Percentiles rank a stretch among this genome's conserved stretches.
Evolutionary conservation across 805 yeast genomes (phyloP).

Genomic region (Ogataea zsoltii): DNA sequence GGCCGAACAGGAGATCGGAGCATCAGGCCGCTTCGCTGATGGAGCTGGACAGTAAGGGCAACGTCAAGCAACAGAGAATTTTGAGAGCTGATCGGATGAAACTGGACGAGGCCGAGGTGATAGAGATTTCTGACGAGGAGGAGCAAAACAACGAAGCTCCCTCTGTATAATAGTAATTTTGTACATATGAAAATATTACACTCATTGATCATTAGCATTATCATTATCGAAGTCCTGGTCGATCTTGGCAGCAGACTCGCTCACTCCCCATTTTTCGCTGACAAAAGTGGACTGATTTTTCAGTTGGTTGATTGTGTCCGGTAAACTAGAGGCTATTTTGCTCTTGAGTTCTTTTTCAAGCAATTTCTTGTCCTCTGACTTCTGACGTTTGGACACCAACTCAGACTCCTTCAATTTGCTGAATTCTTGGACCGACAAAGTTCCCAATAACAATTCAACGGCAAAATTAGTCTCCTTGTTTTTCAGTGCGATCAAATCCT

Average conservation of each 20-base stretch:
- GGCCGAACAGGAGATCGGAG: constrained; percentile 5
- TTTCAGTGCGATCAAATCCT: constrained; percentile 33
- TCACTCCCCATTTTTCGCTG: constrained; percentile 37
- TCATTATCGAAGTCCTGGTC: constrained; percentile 29
- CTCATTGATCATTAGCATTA: not conserved
- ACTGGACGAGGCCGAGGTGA: not conserved
- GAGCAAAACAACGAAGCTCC: constrained; percentile 4
- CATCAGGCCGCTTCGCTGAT: constrained; percentile 2
- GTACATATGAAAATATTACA: not conserved
- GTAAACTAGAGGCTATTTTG: constrained; percentile 26
- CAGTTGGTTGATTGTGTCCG: constrained; percentile 29
- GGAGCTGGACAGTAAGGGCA: constrained; percentile 17
- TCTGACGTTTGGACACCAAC: constrained; percentile 30
- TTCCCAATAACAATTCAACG: constrained; percentile 19
- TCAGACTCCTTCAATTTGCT: constrained; percentile 22
- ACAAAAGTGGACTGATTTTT: constrained; percentile 28
- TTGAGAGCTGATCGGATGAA: constrained; percentile 2
- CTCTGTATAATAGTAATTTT: not conserved
- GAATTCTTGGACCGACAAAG: constrained; percentile 25
- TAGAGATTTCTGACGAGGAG: not conserved
- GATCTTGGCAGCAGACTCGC: constrained; percentile 36
- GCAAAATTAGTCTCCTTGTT: constrained; percentile 30
- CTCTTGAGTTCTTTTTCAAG: constrained; percentile 33
- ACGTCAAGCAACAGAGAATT: constrained; percentile 9
- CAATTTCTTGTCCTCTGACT: constrained; percentile 30